A percentile compares a stretch with the other conserved stretches of the same genome.
Conservation (phyloP, 129 eudicot species). For the Artemisia argyi region DNA sequence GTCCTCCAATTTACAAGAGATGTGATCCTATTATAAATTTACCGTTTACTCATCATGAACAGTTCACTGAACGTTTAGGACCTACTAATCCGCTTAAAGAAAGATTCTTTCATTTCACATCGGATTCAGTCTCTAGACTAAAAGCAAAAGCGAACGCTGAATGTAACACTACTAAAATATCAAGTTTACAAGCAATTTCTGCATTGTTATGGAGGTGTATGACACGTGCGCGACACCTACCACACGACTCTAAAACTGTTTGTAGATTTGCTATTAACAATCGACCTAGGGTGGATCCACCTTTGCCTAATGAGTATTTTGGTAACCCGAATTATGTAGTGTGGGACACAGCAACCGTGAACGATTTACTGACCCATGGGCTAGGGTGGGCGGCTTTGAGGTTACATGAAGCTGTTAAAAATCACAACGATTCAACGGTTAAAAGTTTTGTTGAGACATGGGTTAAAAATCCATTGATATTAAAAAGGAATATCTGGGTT, state of each 20-base stretch:
- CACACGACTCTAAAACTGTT: neutral
- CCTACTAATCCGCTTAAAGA: conserved; percentile 6
- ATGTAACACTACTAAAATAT: conserved; percentile 18
- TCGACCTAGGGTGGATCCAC: conserved; percentile 29
- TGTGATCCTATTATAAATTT: conserved; percentile 7
- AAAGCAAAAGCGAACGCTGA: conserved; percentile 40
- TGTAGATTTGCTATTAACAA: conserved; percentile 2
- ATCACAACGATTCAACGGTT: neutral
- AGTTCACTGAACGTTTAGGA: neutral
- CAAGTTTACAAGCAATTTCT: conserved; percentile 37
- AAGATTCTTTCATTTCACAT: conserved; percentile 35
- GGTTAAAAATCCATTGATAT: conserved; percentile 23
- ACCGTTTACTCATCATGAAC: neutral
- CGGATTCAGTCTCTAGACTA: conserved; percentile 21
- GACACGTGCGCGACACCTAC: conserved; percentile 16
- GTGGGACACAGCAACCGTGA: neutral
- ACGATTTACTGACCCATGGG: conserved; percentile 23
- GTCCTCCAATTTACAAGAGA: neutral
- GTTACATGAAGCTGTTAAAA: conserved; percentile 24
- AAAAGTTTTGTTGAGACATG: neutral
- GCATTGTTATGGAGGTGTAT: conserved; percentile 45
- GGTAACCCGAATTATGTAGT: conserved; percentile 25
- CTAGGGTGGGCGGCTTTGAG: conserved; percentile 36
- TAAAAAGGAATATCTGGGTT: neutral
- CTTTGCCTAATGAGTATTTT: conserved; percentile 31